Evolutionary conservation across 345 rosid genomes (phyloP), one percentile per base, ranked within the genome.

Genomic region (Viola odorata): DNA sequence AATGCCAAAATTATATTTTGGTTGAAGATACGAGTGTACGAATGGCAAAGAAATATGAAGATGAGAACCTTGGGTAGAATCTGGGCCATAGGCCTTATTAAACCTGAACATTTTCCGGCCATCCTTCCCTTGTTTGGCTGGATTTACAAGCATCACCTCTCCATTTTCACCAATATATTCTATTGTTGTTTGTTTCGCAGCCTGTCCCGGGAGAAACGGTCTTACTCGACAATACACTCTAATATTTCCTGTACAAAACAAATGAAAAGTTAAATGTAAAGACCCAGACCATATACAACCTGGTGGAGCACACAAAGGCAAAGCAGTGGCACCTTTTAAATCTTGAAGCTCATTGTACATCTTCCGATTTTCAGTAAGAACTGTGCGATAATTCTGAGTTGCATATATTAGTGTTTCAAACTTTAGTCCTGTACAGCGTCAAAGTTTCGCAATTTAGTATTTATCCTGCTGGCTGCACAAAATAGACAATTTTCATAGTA

Each of bases 261-360:
- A 16, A 57, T 11, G 65, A 60, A 56, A 61, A 41, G 13, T 51
- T 16, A 62, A 8, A 54, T 23, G 16, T 39, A n/a, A 52, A 41
- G 23, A 42, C 15, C 13, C 50, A 39, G 15, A 60, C 48, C 10
- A 12, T n/a, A 17, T 17, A 44, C 32, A 63, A 57, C 8, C 64
- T 32, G 10, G 10, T 39, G 56, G 55, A 48, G 12, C 14, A 52
- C 32, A 23, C 32, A 59, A 54, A n/a, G 42, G 40, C 15, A 40
- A 50, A 52, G 47, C 40, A 10, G 15, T 1, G 15, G 37, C 59
- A 90, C 99, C 99, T 94, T 83, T 90, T 62, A 90, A 72, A 68
- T 94, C 99, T 67, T 94, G 97, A 58, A 94, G 80, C 79, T 94
- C 99, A 49, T 88, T 94, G 70, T 83, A 94, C 53, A 94, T 65